Percentiles rank a stretch among this genome's conserved stretches.
phyloP scores from a whole-genome alignment of 2,329 filamentous ascomycete genomes.

The Cladosporium sp. region DNA sequence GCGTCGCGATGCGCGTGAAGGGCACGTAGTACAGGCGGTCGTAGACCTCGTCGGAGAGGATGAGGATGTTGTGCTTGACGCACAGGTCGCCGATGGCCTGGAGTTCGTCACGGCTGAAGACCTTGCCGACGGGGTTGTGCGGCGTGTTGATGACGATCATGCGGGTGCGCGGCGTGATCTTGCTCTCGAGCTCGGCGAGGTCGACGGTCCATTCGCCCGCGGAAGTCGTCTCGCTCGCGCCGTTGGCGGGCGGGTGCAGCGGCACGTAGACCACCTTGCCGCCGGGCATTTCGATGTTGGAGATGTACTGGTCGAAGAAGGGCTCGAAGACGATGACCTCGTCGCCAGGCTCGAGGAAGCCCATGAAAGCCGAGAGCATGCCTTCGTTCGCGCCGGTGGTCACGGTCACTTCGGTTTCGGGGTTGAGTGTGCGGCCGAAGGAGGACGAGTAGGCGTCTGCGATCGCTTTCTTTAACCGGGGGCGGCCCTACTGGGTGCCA shows the following conservation, averaged over 20 bases:
- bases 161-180: constrained; percentile 80
- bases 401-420: constrained; percentile 88
- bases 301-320: constrained; percentile 99
- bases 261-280: constrained; percentile 93
- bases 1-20: constrained; percentile 84
- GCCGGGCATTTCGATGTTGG: constrained; percentile 97
- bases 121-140: constrained; percentile 95
- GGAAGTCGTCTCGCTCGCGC: constrained; percentile 59
- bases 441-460: constrained; percentile 86
- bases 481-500: constrained; percentile 55
- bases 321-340: constrained; percentile 98
- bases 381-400: constrained; percentile 89
- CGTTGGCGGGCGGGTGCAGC: constrained; percentile 75
- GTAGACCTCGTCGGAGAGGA: constrained; percentile 57
- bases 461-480: constrained; percentile 85
- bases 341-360: constrained; percentile 86
- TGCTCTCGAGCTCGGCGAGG: constrained; percentile 68
- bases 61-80: constrained; percentile 88
- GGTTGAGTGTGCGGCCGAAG: constrained; percentile 75
- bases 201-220: constrained; percentile 65
- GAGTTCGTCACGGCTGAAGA: constrained; percentile 79
- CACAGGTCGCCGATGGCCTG: constrained; percentile 79
- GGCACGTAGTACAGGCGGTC: constrained; percentile 92
- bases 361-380: constrained; percentile 98
- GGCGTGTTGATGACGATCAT: constrained; percentile 91